Base-by-base conservation (phyloP, 1,284 basidiomycete species). In the Cryptococcus amylolentus region DNA sequence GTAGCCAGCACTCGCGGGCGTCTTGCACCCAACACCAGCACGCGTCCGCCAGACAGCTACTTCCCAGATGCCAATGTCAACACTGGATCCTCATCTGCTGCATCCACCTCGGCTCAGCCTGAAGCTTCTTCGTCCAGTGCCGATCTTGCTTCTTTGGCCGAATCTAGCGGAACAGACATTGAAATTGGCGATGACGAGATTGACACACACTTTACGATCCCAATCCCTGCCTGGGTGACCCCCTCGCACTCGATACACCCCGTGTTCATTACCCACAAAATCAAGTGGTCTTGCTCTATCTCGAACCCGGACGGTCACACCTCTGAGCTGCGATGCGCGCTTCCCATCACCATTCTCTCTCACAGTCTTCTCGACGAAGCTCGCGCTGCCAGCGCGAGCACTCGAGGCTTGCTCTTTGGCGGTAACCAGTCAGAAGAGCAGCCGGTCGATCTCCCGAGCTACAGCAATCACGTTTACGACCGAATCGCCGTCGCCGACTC, bases 291-390 rank as follows among this genome's bases (percentile, higher is more conserved):
- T 13, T 79, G 79, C 66, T 79, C 89, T 51, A 87, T 94, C 69
- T 81, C 82, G 60, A 95, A 94, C 69, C 80, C 81, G n/a, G 91
- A 93, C 71, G 89, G 89, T 0, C 91, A 93, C 71, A 87, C 86
- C 1, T 93, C 90, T 3, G 91, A 95, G 76, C 81, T 97, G 20
- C 85, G 92, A 8, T 96, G 92, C 72, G 92, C 91, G 0, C 81
- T 96, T 1, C 93, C 92, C 0, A 79, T 97, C 39, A 84, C 88
- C 66, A 81, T 96, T 42, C 85, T 96, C 26, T 87, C 92, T 62
- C 69, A 82, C 57, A 79, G 83, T 9, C 78, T 93, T 1, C 80
- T 89, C 9, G 81, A 86, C 16, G 91, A 95, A 71, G 87, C 89
- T 0, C 81, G 85, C 43, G 77, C 82, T 0, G 82, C 85, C 27